Evolutionary conservation across 768 basidiomycete genomes (phyloP), one percentile per base, ranked within the genome.

Genomic region (Lentinula boryana): DNA sequence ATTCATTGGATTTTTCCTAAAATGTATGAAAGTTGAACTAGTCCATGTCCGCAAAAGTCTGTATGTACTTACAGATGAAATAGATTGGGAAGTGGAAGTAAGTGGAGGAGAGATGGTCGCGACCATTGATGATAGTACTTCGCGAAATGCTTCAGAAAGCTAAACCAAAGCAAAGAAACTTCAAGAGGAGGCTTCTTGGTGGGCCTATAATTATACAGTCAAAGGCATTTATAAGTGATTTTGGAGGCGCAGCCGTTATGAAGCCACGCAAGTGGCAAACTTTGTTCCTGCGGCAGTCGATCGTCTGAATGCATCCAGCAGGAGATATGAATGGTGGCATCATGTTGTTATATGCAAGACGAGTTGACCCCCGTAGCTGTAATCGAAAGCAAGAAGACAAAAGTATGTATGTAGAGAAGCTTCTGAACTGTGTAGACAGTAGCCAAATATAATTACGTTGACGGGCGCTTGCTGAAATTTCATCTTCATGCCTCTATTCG

Each of bases 401-500:
- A 38, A 8, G 36, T 38, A 38, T 13, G 13, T 38, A 38, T 38
- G 36, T 38, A 38, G 36, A 38, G 36, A 38, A 38, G 36, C 36
- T 13, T 38, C 36, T 38, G 36, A 38, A 38, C 13, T 38, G 36
- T 5, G 36, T 38, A 38, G 36, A 3, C 13, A 38, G 9, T 38
- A 38, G 36, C 36, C 36, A 38, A 13, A 5, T 38, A 13, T 46
- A 46, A 7, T 46, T 23, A 27, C 27, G 27, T 27, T 27, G 27
- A 27, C 27, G 44, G 44, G 44, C 49, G 18, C 49, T 50, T 27
- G 16, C 43, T 44, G 12, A 8, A 18, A 3, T 32, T 32, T 36
- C 15, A 12, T 13, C 15, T 18, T 27, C 48, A 82, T 81, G 80
- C 68, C 79, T 60, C 74, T 83, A 64, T 89, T 90, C 70, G 75